A percentile compares a stretch with the other conserved stretches of the same genome.
These are phyloP conservation scores for Pseudopediastrum boryanum DNA, from an alignment of 139 green algal species.

Conservation along the genomic window DNA sequence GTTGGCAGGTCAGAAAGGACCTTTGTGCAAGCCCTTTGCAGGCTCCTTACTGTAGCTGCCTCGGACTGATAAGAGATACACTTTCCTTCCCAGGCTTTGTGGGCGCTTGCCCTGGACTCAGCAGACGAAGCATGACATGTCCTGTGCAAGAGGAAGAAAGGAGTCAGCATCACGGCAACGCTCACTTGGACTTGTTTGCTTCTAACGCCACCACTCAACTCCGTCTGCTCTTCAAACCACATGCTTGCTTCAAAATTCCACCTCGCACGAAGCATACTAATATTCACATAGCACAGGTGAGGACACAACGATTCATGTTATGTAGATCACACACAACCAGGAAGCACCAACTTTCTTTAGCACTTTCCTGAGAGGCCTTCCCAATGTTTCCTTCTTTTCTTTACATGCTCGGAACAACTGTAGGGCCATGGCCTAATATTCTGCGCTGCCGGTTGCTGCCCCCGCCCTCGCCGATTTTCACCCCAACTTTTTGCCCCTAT, in stretches of 20 bases:
- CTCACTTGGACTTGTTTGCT: too few species aligned
- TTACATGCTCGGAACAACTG: too few species aligned
- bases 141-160: neutral
- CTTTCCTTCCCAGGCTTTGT: conserved; percentile 26
- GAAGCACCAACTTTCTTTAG: too few species aligned
- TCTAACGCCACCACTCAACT: too few species aligned
- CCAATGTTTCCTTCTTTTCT: too few species aligned
- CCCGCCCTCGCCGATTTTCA: neutral
- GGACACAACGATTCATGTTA: too few species aligned
- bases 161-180: neutral
- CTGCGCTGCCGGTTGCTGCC: neutral
- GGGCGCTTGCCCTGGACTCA: conserved; percentile 7
- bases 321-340: too few species aligned
- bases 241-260: too few species aligned
- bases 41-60: neutral
- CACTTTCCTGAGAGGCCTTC: too few species aligned
- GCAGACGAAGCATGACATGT: conserved; percentile 11
- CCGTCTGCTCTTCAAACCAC: too few species aligned
- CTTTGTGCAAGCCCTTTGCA: conserved; percentile 32
- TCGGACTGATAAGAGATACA: conserved; percentile 36
- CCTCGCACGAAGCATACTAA: too few species aligned
- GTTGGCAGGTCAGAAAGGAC: conserved; percentile 31
- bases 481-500: neutral
- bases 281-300: too few species aligned
- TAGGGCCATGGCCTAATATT: neutral